Evolutionary conservation across 2,329 filamentous ascomycete genomes (phyloP), one percentile per base, ranked within the genome.

Genomic region (Colletotrichum endophyticum): DNA sequence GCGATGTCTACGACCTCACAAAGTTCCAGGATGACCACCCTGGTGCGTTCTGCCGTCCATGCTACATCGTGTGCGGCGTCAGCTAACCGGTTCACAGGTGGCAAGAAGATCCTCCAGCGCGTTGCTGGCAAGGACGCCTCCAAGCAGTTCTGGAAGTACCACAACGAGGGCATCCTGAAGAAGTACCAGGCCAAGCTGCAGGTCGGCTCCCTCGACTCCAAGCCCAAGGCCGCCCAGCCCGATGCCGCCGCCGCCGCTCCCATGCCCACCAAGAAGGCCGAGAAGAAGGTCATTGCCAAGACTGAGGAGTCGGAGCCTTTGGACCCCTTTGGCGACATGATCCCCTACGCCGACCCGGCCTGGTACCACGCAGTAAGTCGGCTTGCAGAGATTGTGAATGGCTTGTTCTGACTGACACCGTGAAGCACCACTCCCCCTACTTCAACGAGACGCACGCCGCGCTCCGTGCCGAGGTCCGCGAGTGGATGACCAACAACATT

Each of bases 1-100:
- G 96, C 81, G 96, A 99, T 86, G 96, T 99, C 80, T 99, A 98
- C 86, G 96, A 99, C 84, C 85, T 99, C 81, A 98, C 96, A 81
- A 96, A 93, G 83, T 96, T 96, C 85, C 94, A 95, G 84, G 93
- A 96, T 77, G 94, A 96, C 79, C 95, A 96, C 85, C 95, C 95
- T 84, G 95, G 95, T 91, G 88, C 88, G 87, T 81, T 49, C 13
- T 49, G 39, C 5, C 59, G 15, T 56, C 30, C 32, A 39, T 56
- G 1, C n/a, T 6, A 13, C 2, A 0, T 30, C 9, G 22, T 3
- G 6, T 19, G 34, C n/a, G 44, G 39, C 15, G 3, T 39, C 9
- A 69, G 56, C 30, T 77, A 27, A 73, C 39, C 13, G 5, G 9
- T 13, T 1, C 49, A 28, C 77, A 91, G 90, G 91, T 74, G 91